These are phyloP conservation scores for Juglanconis juglandina DNA, from an alignment of 2,329 filamentous ascomycete species.

Conservation along the genomic window DNA sequence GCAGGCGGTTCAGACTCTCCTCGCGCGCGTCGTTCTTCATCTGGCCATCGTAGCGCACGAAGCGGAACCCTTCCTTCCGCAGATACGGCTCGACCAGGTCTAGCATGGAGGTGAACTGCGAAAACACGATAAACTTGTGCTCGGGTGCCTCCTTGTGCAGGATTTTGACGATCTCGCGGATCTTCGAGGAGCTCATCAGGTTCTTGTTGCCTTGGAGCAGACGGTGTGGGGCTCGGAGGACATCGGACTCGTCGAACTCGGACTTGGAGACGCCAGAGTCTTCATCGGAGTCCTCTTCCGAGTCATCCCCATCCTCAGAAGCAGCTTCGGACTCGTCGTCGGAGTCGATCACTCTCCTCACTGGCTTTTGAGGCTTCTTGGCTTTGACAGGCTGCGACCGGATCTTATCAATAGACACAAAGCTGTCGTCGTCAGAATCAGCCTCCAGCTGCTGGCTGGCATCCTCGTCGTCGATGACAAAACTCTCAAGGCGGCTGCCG, in stretches of 20 bases:
- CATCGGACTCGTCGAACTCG: conserved; percentile 30
- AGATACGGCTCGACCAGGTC: conserved; percentile 94
- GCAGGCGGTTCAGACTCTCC: conserved; percentile 73
- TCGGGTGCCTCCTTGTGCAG: conserved; percentile 72
- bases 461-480: conserved; percentile 52
- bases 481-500: conserved; percentile 52
- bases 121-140: conserved; percentile 98
- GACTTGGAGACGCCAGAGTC: conserved; percentile 38
- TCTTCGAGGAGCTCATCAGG: conserved; percentile 79
- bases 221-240: background rate
- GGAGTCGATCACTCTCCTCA: conserved; percentile 25
- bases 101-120: conserved; percentile 97
- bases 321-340: conserved; percentile 33
- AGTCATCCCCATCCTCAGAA: conserved; percentile 10
- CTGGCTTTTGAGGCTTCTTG: conserved; percentile 27
- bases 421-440: conserved; percentile 33
- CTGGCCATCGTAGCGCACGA: conserved; percentile 86
- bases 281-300: conserved; percentile 23
- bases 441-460: conserved; percentile 21
- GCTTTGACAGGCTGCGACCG: conserved; percentile 28
- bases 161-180: conserved; percentile 78
- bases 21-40: conserved; percentile 95
- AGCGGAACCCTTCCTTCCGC: conserved; percentile 67
- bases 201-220: conserved; percentile 23
- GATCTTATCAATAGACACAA: conserved; percentile 36